These are phyloP conservation scores for Blastobotrys elegans DNA, from an alignment of 1,139 yeast species.

Conservation along the genomic window DNA sequence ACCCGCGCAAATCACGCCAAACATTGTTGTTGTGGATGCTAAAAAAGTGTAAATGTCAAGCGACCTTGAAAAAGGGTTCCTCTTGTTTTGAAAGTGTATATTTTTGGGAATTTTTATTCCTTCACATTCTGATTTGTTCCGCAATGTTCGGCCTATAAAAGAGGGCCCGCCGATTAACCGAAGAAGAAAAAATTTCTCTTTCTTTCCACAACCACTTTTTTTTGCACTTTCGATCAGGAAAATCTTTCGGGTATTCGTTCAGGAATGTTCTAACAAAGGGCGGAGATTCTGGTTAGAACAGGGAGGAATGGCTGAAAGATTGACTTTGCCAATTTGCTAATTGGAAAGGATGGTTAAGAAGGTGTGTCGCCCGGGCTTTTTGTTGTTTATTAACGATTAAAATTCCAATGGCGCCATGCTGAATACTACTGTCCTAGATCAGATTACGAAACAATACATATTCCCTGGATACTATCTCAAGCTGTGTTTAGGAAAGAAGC, in stretches of 20 bases:
- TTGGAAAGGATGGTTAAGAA: conserved; percentile 1
- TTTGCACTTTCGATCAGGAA: neutral
- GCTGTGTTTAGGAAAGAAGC: conserved; percentile 19
- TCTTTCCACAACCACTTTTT: conserved; percentile 1
- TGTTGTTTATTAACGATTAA: too few species aligned
- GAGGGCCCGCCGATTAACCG: too few species aligned
- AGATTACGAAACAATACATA: conserved; percentile 17
- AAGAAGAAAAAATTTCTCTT: neutral
- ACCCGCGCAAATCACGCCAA: conserved; percentile 45
- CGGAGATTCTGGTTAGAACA: too few species aligned
- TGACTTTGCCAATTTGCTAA: neutral
- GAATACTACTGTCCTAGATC: conserved; percentile 15
- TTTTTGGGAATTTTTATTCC: too few species aligned
- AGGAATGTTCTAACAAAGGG: neutral
- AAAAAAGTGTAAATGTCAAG: too few species aligned
- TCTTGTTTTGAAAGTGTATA: too few species aligned
- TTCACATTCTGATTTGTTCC: too few species aligned
- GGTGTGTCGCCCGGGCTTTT: neutral
- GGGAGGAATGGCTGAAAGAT: too few species aligned
- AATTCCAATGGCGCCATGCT: conserved; percentile 3
- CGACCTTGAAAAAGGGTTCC: too few species aligned
- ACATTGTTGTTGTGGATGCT: conserved; percentile 30
- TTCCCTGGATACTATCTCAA: conserved; percentile 14
- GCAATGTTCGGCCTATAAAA: too few species aligned
- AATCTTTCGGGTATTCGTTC: neutral